phyloP scores from a whole-genome alignment of 2,329 filamentous ascomycete genomes.

The Capronia americana region DNA sequence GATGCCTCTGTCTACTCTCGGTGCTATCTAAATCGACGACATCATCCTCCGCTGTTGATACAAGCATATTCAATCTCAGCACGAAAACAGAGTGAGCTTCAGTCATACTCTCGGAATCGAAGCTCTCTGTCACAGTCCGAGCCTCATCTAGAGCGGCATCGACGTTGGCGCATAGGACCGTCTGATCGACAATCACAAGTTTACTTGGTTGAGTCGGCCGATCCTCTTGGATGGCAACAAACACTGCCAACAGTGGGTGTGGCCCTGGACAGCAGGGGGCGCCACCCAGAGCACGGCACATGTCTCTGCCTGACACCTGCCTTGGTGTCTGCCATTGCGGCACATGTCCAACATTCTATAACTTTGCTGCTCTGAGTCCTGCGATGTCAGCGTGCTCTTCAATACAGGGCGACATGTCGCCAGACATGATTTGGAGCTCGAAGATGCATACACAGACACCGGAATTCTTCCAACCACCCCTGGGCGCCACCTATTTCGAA shows the following conservation, averaged over 20 bases:
- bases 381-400: constrained; percentile 12
- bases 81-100: background rate
- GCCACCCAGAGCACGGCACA: background rate
- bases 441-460: background rate
- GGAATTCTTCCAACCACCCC: constrained; percentile 1
- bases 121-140: background rate
- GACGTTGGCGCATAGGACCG: background rate
- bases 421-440: background rate
- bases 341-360: constrained; percentile 7
- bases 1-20: background rate
- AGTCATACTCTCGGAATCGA: background rate
- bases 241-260: background rate
- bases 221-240: background rate
- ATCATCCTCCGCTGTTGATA: background rate
- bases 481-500: constrained; percentile 6
- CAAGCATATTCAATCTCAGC: background rate
- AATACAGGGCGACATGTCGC: constrained; percentile 8
- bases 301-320: background rate
- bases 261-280: background rate
- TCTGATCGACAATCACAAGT: background rate
- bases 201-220: background rate
- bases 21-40: background rate
- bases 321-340: constrained; percentile 1
- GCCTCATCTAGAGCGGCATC: background rate
- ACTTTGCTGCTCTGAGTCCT: constrained; percentile 7